Conservation (phyloP, 202 grass and related monocot species). For the Cymbopogon flexuosus region DNA sequence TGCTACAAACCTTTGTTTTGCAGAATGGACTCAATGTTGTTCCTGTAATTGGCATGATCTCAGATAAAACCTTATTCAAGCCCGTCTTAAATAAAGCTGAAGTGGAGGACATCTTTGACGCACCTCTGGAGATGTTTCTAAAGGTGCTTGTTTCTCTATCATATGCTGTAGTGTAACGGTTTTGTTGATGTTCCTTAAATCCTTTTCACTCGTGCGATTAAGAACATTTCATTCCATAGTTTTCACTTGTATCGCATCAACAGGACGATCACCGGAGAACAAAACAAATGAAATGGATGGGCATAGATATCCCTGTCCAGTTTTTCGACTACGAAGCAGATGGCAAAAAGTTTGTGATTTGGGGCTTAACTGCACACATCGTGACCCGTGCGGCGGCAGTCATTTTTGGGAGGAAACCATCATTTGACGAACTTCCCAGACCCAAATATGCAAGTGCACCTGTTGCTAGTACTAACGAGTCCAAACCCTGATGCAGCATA, state of each 20-base stretch:
- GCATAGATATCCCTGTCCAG: slow-evolving; percentile 55
- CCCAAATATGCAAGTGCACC: background rate
- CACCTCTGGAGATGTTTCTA: slow-evolving; percentile 89
- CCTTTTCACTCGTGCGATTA: background rate
- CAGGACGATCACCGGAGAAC: slow-evolving; percentile 70
- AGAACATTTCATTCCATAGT: background rate
- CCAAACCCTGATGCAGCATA: background rate
- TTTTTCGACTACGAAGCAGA: slow-evolving; percentile 60
- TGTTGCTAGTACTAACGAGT: background rate
- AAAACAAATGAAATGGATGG: slow-evolving; percentile 58
- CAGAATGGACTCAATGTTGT: slow-evolving; percentile 73
- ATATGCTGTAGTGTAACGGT: background rate
- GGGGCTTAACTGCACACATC: slow-evolving; percentile 84
- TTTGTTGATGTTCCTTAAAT: background rate
- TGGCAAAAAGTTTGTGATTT: slow-evolving; percentile 65
- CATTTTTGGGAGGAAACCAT: slow-evolving; percentile 58
- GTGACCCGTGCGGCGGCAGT: slow-evolving; percentile 67
- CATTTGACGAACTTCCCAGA: slow-evolving; percentile 50
- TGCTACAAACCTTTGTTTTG: slow-evolving; percentile 14
- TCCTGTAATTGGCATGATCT: slow-evolving; percentile 71
- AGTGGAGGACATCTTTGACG: slow-evolving; percentile 92
- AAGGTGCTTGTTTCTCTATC: slow-evolving; percentile 43
- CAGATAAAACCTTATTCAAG: slow-evolving; percentile 57
- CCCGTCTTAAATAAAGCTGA: slow-evolving; percentile 60
- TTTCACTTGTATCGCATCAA: background rate